Percentiles rank a stretch among this genome's conserved stretches.
Evolutionary conservation across 345 rosid genomes (phyloP).

Genomic region (Eutrema japonicum): DNA sequence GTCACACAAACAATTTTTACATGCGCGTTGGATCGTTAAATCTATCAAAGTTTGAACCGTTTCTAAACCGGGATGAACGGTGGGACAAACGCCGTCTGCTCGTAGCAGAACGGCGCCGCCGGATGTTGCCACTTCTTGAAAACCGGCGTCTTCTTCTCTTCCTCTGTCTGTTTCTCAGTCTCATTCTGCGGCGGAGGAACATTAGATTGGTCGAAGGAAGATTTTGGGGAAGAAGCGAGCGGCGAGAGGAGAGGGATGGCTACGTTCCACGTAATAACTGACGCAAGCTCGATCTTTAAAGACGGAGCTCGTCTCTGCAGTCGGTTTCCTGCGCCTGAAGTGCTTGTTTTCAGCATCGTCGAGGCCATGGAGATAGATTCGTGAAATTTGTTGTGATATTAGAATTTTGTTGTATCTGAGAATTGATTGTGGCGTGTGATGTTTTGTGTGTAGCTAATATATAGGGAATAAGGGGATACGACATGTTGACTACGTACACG

Average conservation of each 20-base stretch:
- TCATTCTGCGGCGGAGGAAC: conserved; percentile 10
- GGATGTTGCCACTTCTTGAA: conserved; percentile 93
- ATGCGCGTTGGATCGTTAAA: conserved; percentile 7
- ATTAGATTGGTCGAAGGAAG: conserved; percentile 21
- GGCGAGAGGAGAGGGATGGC: conserved; percentile 92
- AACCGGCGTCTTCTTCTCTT: conserved; percentile 47
- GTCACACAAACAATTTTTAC: neutral
- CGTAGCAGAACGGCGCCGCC: conserved; percentile 68
- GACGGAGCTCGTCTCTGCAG: conserved; percentile 70
- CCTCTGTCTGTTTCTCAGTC: conserved; percentile 36
- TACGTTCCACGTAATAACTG: conserved; percentile 56
- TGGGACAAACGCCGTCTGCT: conserved; percentile 45
- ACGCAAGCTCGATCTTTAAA: conserved; percentile 54
- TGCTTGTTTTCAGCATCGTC: conserved; percentile 20
- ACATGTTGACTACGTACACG: conserved; percentile 19
- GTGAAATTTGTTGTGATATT: neutral
- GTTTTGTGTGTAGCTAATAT: neutral
- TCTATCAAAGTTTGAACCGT: conserved; percentile 4
- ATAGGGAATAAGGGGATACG: neutral
- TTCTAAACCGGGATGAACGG: conserved; percentile 59
- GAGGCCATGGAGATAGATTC: conserved; percentile 28
- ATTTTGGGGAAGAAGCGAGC: conserved; percentile 55
- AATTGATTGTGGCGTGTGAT: conserved; percentile 1
- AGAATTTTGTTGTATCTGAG: neutral
- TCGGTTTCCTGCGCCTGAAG: conserved; percentile 35